These are phyloP conservation scores for Pholiota molesta DNA, from an alignment of 768 basidiomycete species.

Conservation along the genomic window DNA sequence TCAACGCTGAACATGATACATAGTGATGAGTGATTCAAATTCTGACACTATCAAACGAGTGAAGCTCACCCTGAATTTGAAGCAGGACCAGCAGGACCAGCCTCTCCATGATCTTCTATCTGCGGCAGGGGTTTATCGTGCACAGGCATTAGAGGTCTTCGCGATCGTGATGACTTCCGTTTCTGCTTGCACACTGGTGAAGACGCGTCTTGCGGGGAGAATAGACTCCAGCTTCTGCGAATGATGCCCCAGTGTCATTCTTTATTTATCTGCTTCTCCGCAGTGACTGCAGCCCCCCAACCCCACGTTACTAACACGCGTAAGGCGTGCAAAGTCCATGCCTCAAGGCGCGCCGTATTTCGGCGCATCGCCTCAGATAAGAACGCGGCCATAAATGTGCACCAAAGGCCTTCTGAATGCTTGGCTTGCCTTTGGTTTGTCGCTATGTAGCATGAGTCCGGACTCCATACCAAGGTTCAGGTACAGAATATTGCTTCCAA, in stretches of 20 bases:
- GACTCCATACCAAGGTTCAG: neutral
- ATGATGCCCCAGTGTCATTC: neutral
- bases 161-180: neutral
- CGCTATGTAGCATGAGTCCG: neutral
- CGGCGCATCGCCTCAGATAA: neutral
- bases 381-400: neutral
- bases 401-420: neutral
- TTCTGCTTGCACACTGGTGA: neutral
- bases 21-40: neutral
- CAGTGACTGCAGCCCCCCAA: neutral
- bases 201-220: neutral
- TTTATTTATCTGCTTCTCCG: constrained; percentile 4
- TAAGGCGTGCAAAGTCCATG: neutral
- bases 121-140: constrained; percentile 24
- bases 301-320: constrained; percentile 2
- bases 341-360: neutral
- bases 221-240: neutral
- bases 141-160: constrained; percentile 21
- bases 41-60: neutral
- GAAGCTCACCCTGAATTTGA: constrained; percentile 10
- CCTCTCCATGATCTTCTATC: constrained; percentile 10
- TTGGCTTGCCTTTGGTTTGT: neutral
- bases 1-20: constrained; percentile 12
- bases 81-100: constrained; percentile 6
- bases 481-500: neutral